Evolutionary conservation across 2,329 filamentous ascomycete genomes (phyloP), one percentile per base, ranked within the genome.

Genomic region (Fusarium sp.): DNA sequence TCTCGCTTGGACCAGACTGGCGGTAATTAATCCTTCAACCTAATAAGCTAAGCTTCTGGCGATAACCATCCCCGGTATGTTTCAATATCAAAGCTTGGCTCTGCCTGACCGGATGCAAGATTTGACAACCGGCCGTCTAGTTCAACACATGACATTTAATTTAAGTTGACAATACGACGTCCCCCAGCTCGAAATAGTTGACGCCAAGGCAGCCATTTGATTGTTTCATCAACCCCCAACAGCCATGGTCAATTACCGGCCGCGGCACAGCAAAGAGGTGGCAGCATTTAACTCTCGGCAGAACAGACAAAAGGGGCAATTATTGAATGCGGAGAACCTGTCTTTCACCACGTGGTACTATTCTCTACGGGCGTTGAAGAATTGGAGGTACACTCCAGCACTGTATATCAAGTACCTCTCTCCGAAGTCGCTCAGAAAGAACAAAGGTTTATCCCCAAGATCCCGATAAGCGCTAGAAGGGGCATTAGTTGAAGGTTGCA

Each of bases 161-260:
- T 59, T 26, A 57, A 56, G 45, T 59, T 65, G 52, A 18, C 23
- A 39, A 44, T 26, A 49, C 31, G 21, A 51, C 52, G 18, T 42
- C 21, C 9, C 8, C 18, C 26, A 64, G 14, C 28, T 43, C 14
- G 37, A 26, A 23, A 53, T 26, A 21, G 19, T 19, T 30, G 23
- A 65, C 34, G 31, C 37, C 41, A 65, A 48, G 52, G 39, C 65
- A 26, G 52, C 30, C 26, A n/a, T 31, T 18, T 45, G n/a, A 54
- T 54, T 50, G 23, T 52, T 60, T 48, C 42, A 41, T 50, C 30
- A 26, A 48, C 37, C 26, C 53, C 39, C 58, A 39, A 48, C 44
- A 39, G 43, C 43, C 45, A 51, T 31, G n/a, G n/a, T 60, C 65
- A 60, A 60, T 58, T 68, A 68, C 65, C 59, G 59, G 50, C 59